Base-by-base conservation (phyloP, 371 early-diverging fungal species). In the Mitosporidium daphniae region DNA sequence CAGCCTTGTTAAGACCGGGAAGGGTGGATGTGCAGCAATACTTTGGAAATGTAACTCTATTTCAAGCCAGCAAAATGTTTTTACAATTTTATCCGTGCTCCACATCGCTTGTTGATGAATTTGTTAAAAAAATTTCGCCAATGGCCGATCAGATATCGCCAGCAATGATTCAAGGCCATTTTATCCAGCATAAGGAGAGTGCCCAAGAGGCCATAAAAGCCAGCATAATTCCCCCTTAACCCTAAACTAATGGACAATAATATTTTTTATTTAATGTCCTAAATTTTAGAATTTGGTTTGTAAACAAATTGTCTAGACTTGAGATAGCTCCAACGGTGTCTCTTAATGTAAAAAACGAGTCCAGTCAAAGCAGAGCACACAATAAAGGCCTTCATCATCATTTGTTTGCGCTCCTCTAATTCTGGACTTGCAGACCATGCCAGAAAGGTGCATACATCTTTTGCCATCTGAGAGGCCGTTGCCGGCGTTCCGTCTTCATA, bases 401-500 rank as follows among this genome's bases (percentile, higher is more conserved):
- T 61, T 60, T 59, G 63, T 55, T 82, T 89, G 39, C 86, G 61
- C 17, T 78, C 73, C 38, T 84, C 89, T 32, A 72, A 64, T 44
- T 89, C 89, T 17, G 86, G 86, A 47, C 82, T 78, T 24, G 73
- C 55, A 17, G 80, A 67, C 82, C 82, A 89, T 31, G 63, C 45
- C 32, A 82, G 48, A 63, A 82, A 86, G 14, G 65, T 61, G 16
- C 63, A 48, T 11, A 86, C 86, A 47, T 86, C 89, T 59, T 78
- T 84, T 32, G 86, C 72, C 51, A 86, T 66, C 51, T 86, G 86
- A 12, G 80, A 73, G 19, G 84, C 62, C 11, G 71, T 78, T 37
- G 77, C 77, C 28, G 80, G 77, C n/a, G 86, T 82, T 16, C 67
- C 89, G 43, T 86, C 89, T 33, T 84, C 86, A 40, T 69, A 86